Percentiles rank a stretch among this genome's conserved stretches.
These are phyloP conservation scores for Exophiala bonariae DNA, from an alignment of 2,329 filamentous ascomycete species.

Conservation along the genomic window DNA sequence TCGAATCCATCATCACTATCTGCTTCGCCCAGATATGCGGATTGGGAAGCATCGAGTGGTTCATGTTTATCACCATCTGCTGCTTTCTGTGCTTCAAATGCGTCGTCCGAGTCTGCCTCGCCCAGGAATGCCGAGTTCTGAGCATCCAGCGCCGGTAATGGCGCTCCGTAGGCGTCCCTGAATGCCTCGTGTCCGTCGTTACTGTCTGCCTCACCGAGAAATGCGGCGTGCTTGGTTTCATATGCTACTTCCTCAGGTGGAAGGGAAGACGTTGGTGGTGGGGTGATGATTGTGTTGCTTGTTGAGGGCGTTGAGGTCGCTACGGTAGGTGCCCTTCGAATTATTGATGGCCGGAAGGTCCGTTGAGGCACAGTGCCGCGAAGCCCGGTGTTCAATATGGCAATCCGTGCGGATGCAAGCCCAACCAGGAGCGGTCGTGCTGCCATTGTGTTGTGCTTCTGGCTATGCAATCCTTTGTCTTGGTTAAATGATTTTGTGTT, in stretches of 20 bases:
- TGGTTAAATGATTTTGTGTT: too few relatives aligned
- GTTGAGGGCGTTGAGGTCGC: conserved; percentile 7
- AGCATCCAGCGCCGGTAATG: conserved; percentile 17
- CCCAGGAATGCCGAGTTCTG: conserved; percentile 19
- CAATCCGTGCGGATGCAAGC: conserved; percentile 1
- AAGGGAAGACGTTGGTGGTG: conserved; percentile 4
- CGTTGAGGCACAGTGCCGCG: conserved; percentile 1
- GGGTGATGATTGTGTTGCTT: conserved; percentile 6
- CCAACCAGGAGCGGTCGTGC: conserved; percentile 15
- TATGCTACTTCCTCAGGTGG: conserved; percentile 8
- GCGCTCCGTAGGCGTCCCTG: conserved; percentile 15
- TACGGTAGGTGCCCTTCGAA: conserved; percentile 4
- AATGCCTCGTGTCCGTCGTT: conserved; percentile 21
- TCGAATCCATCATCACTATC: conserved; percentile 14
- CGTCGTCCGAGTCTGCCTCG: conserved; percentile 22
- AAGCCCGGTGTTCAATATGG: background rate
- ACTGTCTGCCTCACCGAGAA: conserved; percentile 26
- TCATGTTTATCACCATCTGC: conserved; percentile 4
- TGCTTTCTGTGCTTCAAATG: conserved; percentile 15
- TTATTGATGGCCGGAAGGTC: conserved; percentile 9
- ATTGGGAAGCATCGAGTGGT: conserved; percentile 5
- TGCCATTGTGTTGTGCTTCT: too few relatives aligned
- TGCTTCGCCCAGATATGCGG: conserved; percentile 8
- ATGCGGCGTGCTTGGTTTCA: conserved; percentile 17
- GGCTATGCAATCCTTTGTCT: too few relatives aligned